Percentiles rank a stretch among this genome's conserved stretches.
Conservation (phyloP, 2,329 filamentous ascomycete genomes). For the Colletotrichum graminicola region DNA sequence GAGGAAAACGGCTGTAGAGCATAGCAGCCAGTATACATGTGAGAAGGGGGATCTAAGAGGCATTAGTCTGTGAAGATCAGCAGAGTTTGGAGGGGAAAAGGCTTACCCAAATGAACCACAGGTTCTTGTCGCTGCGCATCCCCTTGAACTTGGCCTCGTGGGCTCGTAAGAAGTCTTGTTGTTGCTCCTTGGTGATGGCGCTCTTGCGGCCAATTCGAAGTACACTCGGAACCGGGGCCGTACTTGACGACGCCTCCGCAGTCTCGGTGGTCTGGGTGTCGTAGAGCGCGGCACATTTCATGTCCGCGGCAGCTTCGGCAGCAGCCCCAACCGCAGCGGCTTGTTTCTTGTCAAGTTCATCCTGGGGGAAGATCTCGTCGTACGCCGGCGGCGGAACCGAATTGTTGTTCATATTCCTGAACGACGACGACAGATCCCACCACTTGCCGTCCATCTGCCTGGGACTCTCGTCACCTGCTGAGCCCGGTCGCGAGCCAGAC, state of each 20-base stretch:
- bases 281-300: conserved; percentile 67
- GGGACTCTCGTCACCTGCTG: conserved; percentile 54
- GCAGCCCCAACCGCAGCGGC: conserved; percentile 69
- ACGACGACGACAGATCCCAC: conserved; percentile 76
- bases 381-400: conserved; percentile 78
- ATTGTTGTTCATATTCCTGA: conserved; percentile 58
- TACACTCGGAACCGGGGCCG: conserved; percentile 49
- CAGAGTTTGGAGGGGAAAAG: no score
- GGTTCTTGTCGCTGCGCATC: conserved; percentile 72
- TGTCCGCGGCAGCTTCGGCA: conserved; percentile 69
- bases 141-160: conserved; percentile 74
- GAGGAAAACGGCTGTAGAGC: conserved; percentile 65
- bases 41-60: conserved; percentile 62
- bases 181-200: conserved; percentile 73
- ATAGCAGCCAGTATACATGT: conserved; percentile 62
- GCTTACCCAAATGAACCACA: conserved; percentile 78
- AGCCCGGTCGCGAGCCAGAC: conserved; percentile 62
- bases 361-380: conserved; percentile 79
- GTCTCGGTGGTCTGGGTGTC: conserved; percentile 58
- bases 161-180: conserved; percentile 71
- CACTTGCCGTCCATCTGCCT: conserved; percentile 69
- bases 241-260: conserved; percentile 46
- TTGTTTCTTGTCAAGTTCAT: conserved; percentile 67
- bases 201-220: conserved; percentile 74
- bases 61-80: conserved; percentile 43